A percentile compares a stretch with the other conserved stretches of the same genome.
These are phyloP conservation scores for Rhazya stricta DNA, from an alignment of 257 asterid genomes.

Conservation along the genomic window DNA sequence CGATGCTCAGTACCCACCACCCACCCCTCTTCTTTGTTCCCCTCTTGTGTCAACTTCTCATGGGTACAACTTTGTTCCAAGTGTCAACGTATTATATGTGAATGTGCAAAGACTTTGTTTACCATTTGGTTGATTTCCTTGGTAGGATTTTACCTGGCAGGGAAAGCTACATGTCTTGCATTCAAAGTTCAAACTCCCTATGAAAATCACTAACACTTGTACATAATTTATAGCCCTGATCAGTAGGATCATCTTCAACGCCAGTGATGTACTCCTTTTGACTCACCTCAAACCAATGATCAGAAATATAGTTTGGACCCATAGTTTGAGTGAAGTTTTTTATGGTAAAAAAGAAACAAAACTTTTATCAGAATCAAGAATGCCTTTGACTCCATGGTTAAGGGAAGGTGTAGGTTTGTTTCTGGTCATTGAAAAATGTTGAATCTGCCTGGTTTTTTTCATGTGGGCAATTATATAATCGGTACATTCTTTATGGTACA, in stretches of 20 bases:
- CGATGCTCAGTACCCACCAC: background rate
- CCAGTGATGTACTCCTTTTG: conserved; percentile 9
- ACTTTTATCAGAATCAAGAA: conserved; percentile 6
- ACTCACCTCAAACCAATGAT: conserved; percentile 11
- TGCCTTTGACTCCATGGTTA: conserved; percentile 10
- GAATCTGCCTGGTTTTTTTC: conserved; percentile 6
- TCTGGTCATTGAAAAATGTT: conserved; percentile 14
- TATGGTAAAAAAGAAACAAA: background rate
- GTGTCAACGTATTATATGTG: conserved; percentile 30
- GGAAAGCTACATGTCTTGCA: conserved; percentile 14
- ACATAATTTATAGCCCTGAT: conserved; percentile 16
- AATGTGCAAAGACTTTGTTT: conserved; percentile 17
- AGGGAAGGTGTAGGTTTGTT: conserved; percentile 5
- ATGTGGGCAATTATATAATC: conserved; percentile 12
- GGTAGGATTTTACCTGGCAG: conserved; percentile 13
- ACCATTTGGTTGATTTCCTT: conserved; percentile 23
- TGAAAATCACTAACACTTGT: background rate
- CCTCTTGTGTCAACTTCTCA: conserved; percentile 51
- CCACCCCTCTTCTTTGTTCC: background rate
- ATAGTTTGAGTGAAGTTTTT: conserved; percentile 8
- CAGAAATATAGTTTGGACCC: conserved; percentile 12
- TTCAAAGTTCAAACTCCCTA: conserved; percentile 7
- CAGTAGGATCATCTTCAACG: conserved; percentile 4
- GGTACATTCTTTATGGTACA: conserved; percentile 3
- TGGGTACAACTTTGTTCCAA: conserved; percentile 35